Evolutionary conservation across 106 monocot genomes (phyloP).

Genomic region (Gastrodia elata): DNA sequence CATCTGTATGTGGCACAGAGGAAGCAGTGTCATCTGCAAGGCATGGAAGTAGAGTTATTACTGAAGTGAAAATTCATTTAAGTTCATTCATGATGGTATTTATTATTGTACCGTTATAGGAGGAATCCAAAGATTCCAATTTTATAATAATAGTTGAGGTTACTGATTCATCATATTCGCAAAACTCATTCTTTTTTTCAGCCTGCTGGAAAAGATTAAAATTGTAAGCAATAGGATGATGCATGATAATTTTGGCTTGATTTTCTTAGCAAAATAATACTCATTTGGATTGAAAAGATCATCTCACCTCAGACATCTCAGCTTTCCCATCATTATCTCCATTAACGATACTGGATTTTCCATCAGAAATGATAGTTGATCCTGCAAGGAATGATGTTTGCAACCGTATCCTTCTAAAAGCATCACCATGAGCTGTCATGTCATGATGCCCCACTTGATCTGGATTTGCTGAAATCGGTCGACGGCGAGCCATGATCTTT

Average conservation of each 20-base stretch:
- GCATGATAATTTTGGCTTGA: neutral
- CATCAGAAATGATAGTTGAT: neutral
- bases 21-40: constrained; percentile 4
- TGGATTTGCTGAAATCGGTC: neutral
- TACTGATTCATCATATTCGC: neutral
- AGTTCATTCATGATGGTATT: neutral
- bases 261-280: neutral
- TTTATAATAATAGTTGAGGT: neutral
- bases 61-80: no score
- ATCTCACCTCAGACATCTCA: constrained; percentile 4
- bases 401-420: constrained; percentile 16
- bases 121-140: neutral
- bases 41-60: constrained; percentile 1
- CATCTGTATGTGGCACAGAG: neutral
- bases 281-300: neutral
- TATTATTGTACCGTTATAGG: constrained; percentile 10
- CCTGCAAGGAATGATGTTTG: neutral
- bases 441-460: neutral
- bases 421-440: constrained; percentile 4
- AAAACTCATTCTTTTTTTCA: neutral
- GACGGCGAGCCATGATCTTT: neutral
- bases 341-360: neutral
- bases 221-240: neutral
- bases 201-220: constrained; percentile 1
- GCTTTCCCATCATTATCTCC: neutral